A percentile compares a stretch with the other conserved stretches of the same genome.
phyloP scores from a whole-genome alignment of 2,329 filamentous ascomycete genomes.

The Ascochyta clinopodiicola region DNA sequence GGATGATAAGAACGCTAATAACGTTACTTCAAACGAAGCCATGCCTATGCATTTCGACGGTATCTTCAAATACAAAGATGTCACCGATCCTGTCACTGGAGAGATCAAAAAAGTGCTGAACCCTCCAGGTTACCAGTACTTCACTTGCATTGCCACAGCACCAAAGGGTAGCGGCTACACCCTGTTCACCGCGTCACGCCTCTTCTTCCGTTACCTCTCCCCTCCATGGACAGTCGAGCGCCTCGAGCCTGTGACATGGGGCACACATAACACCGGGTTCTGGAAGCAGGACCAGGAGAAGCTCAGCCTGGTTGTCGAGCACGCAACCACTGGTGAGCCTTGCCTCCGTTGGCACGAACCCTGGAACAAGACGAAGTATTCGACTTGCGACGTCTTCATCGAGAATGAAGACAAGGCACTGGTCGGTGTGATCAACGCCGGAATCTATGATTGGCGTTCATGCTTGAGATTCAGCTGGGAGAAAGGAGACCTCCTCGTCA shows the following conservation, averaged over 20 bases:
- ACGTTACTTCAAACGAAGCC: constrained; percentile 57
- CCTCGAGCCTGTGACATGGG: constrained; percentile 49
- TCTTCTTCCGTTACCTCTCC: constrained; percentile 58
- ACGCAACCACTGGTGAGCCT: constrained; percentile 55
- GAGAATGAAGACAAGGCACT: constrained; percentile 50
- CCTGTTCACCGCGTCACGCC: constrained; percentile 60
- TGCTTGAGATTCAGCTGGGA: constrained; percentile 61
- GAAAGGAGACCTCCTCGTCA: constrained; percentile 62
- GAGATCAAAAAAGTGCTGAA: constrained; percentile 48
- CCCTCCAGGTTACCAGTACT: constrained; percentile 58
- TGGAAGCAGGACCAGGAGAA: constrained; percentile 52
- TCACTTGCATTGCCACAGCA: constrained; percentile 56
- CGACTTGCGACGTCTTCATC: constrained; percentile 54
- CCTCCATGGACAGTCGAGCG: constrained; percentile 45
- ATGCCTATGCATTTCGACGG: constrained; percentile 66
- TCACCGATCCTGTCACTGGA: constrained; percentile 46
- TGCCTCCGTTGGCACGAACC: constrained; percentile 64
- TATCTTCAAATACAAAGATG: constrained; percentile 60
- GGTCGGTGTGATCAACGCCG: constrained; percentile 51
- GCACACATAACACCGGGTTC: constrained; percentile 14
- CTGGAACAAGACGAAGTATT: constrained; percentile 62
- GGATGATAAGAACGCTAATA: constrained; percentile 56
- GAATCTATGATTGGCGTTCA: constrained; percentile 58
- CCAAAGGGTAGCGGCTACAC: constrained; percentile 62
- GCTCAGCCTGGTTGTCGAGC: constrained; percentile 55